A percentile compares a stretch with the other conserved stretches of the same genome.
Conservation (phyloP, 768 basidiomycete genomes). For the Kwoniella pini region DNA sequence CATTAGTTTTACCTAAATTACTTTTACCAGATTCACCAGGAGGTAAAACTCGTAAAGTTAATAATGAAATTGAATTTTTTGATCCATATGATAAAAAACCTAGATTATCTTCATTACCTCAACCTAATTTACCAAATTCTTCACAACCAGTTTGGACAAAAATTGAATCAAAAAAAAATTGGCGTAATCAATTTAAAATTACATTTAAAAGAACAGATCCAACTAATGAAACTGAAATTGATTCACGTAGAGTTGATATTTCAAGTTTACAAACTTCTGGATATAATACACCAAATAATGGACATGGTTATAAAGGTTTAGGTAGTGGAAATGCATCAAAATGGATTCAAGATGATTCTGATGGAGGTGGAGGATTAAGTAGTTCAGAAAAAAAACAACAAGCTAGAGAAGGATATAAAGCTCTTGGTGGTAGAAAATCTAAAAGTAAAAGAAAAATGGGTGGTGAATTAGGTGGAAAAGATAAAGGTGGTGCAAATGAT, state of each 20-base stretch:
- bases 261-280: constrained; percentile 37
- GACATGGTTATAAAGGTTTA: constrained; percentile 38
- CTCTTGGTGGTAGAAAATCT: constrained; percentile 79
- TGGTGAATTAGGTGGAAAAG: constrained; percentile 60
- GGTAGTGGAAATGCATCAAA: constrained; percentile 42
- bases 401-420: constrained; percentile 90
- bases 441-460: constrained; percentile 74
- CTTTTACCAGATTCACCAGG: constrained; percentile 61
- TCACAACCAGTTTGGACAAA: constrained; percentile 74
- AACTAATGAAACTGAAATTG: constrained; percentile 36
- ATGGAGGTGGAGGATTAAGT: constrained; percentile 56
- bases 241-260: constrained; percentile 41
- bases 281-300: constrained; percentile 30
- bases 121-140: constrained; percentile 42
- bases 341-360: constrained; percentile 30
- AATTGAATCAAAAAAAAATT: constrained; percentile 89
- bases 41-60: constrained; percentile 37
- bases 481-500: constrained; percentile 75
- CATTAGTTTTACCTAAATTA: constrained; percentile 80
- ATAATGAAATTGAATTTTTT: constrained; percentile 39
- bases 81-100: constrained; percentile 53
- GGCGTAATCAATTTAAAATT: constrained; percentile 61
- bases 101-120: constrained; percentile 43
- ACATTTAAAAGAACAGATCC: constrained; percentile 47
- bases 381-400: constrained; percentile 71